phyloP scores from a whole-genome alignment of 495 filamentous ascomycete genomes.

The Penicillium crystallinum region DNA sequence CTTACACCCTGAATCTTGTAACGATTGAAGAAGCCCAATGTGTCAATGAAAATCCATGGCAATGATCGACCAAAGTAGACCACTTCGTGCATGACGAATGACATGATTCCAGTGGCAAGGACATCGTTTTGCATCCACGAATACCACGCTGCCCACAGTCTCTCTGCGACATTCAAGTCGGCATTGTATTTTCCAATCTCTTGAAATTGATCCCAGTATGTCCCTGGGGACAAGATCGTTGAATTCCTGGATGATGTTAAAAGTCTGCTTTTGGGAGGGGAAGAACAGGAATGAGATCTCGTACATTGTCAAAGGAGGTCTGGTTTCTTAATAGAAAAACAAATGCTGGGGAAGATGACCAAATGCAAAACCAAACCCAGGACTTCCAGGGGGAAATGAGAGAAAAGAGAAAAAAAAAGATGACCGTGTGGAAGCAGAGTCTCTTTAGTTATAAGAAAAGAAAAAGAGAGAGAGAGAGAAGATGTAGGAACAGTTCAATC shows the following conservation, averaged over 20 bases:
- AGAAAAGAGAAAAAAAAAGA: neutral
- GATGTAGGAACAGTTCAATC: slow-evolving; percentile 14
- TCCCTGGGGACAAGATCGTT: slow-evolving; percentile 50
- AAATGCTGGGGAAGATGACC: too few species aligned
- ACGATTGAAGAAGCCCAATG: slow-evolving; percentile 76
- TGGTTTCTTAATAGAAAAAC: too few species aligned
- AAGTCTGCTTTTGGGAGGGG: neutral
- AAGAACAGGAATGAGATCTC: neutral
- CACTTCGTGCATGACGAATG: slow-evolving; percentile 88
- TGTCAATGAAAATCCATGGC: slow-evolving; percentile 92
- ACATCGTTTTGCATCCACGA: slow-evolving; percentile 98
- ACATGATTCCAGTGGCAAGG: slow-evolving; percentile 94
- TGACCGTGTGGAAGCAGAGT: neutral
- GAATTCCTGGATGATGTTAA: slow-evolving; percentile 45
- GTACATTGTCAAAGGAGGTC: slow-evolving; percentile 2
- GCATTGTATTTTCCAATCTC: slow-evolving; percentile 85
- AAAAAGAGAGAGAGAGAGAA: slow-evolving; percentile 1
- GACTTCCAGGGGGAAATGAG: neutral
- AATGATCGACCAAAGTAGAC: slow-evolving; percentile 91
- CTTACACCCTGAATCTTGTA: slow-evolving; percentile 91
- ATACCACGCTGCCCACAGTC: slow-evolving; percentile 93
- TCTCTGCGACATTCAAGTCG: slow-evolving; percentile 76
- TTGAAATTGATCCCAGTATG: slow-evolving; percentile 78
- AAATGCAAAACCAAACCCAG: too few species aligned
- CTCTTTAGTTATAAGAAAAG: neutral